Percentiles rank a stretch among this genome's conserved stretches.
Evolutionary conservation across 768 basidiomycete genomes (phyloP).

Genomic region (Boletus rubroflammeus): DNA sequence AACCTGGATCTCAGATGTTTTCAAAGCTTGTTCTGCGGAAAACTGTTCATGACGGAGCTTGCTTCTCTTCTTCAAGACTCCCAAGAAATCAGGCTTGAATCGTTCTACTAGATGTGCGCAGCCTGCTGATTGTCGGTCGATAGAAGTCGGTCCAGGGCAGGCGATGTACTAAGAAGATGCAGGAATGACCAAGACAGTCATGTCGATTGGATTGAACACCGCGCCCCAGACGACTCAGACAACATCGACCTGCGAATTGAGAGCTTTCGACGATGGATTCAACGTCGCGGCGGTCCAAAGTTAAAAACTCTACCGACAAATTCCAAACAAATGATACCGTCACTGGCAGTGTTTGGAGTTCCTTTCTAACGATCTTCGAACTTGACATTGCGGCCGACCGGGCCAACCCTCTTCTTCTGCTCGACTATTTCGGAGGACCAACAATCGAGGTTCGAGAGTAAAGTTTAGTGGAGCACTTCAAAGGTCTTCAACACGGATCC

Average conservation of each 20-base stretch:
- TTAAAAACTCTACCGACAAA: background rate
- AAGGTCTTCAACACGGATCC: background rate
- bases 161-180: background rate
- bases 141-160: background rate
- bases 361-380: background rate
- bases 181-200: background rate
- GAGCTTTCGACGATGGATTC: background rate
- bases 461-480: background rate
- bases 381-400: background rate
- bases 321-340: conserved; percentile 1
- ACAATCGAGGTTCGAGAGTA: background rate
- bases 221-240: background rate
- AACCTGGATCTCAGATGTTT: conserved; percentile 14
- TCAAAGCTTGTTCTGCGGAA: background rate
- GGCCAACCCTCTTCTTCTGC: background rate
- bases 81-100: background rate
- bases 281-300: conserved; percentile 1
- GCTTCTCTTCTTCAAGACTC: background rate
- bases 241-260: background rate
- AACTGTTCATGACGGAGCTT: background rate
- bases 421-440: background rate
- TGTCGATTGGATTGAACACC: background rate
- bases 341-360: background rate
- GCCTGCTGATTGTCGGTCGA: background rate
- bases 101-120: background rate